Base-by-base conservation (phyloP, 805 yeast genomes). In the Diddensiella santjacobensis region DNA sequence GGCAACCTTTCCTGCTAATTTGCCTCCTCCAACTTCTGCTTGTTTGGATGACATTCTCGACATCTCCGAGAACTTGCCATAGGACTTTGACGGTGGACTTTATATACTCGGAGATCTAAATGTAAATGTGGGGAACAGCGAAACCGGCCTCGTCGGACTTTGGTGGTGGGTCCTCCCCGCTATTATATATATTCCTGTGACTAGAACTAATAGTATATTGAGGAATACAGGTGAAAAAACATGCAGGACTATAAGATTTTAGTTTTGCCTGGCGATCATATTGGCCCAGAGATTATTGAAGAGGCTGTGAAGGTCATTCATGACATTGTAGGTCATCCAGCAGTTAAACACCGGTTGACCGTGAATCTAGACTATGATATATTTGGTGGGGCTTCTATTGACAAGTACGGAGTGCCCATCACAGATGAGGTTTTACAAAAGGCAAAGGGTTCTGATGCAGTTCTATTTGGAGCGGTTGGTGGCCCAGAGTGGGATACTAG, bases 351-450 rank as follows among this genome's bases (percentile, higher is more conserved):
- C 10, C 5, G 31, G 2, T 5, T 42, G 3, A 18, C 30, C 10
- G 13, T 91, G 64, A 79, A 84, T 47, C 86, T 88, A 65, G 75
- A 84, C 60, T 71, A 83, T 54, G 96, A 89, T 62, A 74, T 90
- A 61, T 90, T 93, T 59, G 98, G 98, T 56, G 98, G 98, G 61
- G 96, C 96, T 44, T 93, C 97, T 39, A 90, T 90, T 61, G 98
- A 90, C 65, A 96, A 96, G 46, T 82, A 93, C 40, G 97, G 97
- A 45, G 83, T 67, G 42, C 96, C 98, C 51, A 74, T 91, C 56
- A 84, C 96, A 8, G 93, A 83, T 48, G 88, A 77, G 49, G 78
- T 96, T 1, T 73, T 90, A 42, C 83, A 71, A 42, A 87, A 95
- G 8, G 78, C 96, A 22, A 87, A 86, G 68, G 70, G 71, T 35